Conservation (phyloP, 352 stramenopile species). For the Phytophthora chlamydospora region DNA sequence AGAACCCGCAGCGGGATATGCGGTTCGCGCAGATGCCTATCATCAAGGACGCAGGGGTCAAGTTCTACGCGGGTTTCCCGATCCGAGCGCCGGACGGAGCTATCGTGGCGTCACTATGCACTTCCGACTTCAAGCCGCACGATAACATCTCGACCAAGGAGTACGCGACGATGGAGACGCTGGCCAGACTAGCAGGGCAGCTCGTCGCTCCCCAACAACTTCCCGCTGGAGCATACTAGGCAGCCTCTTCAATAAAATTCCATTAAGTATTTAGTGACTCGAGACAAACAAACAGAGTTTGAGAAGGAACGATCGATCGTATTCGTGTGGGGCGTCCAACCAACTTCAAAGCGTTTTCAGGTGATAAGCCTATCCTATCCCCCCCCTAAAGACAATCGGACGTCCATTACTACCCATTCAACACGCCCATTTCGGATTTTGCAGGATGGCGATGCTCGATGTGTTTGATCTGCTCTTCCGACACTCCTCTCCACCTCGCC, state of each 20-base stretch:
- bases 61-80: constrained; percentile 72
- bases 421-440: too few relatives aligned
- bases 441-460: too few relatives aligned
- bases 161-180: constrained; percentile 68
- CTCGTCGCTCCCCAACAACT: constrained; percentile 38
- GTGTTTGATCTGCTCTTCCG: too few relatives aligned
- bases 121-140: constrained; percentile 48
- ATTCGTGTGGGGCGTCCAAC: too few relatives aligned
- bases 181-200: constrained; percentile 50
- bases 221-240: constrained; percentile 23
- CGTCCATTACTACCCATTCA: too few relatives aligned
- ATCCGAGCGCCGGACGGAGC: constrained; percentile 52
- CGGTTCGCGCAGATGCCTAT: constrained; percentile 60
- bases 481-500: too few relatives aligned
- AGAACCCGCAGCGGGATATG: constrained; percentile 64
- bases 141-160: constrained; percentile 64
- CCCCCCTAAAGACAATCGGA: too few relatives aligned
- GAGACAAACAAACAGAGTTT: background rate
- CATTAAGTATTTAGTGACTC: background rate
- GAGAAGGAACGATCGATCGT: too few relatives aligned
- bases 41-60: constrained; percentile 44
- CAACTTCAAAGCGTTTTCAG: too few relatives aligned
- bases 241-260: background rate
- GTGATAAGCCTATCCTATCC: too few relatives aligned
- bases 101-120: constrained; percentile 58